Base-by-base conservation (phyloP, 2,329 filamentous ascomycete genomes). In the Cryphonectria carpinicola region DNA sequence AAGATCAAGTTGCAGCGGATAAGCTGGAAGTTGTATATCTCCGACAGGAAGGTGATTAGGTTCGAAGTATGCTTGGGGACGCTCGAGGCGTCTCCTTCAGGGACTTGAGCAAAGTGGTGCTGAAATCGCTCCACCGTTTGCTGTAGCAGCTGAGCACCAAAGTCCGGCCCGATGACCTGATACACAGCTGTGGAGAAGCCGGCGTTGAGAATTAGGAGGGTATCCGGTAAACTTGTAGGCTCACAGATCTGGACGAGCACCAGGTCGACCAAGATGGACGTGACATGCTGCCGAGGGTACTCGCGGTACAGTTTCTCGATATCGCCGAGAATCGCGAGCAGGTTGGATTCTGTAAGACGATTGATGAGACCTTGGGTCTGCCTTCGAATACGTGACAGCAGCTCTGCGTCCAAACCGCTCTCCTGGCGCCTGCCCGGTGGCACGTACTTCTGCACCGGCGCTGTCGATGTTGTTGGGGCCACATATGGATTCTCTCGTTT, bases 1-100 rank as follows among this genome's bases (percentile, higher is more conserved):
- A 97, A 98, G 37, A 98, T 86, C 39, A 99, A 86, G 66, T 90
- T 92, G 76, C 91, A 92, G 56, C 92, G 91, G 61, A 98, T 87
- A 32, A 98, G 89, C 76, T 97, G 93, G 78, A 99, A 97, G 65
- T 93, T 95, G 82, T 98, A 99, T 54, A 98, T 85, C 77, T 97
- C 90, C 0, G 95, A 90, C 19, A 98, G 83, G 41, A 98, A 87
- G 1, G 93, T 92, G 41, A 97, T 87, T 60, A 98, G 81, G 78
- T 99, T 97, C 11, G 90, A 86, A 1, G 87, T 85, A 69, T 91
- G 87, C 78, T 94, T 94, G 56, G 80, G 77, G 49, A 76, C 73
- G 22, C 74, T 75, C 43, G 73, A 71, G 8, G 78, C 78, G 65
- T 77, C 80, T 6, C 79, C 77, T 7, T 77, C 76, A 1, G 77